Evolutionary conservation across 2,329 filamentous ascomycete species (phyloP).

Genomic region (Paracamarosporium sp.): DNA sequence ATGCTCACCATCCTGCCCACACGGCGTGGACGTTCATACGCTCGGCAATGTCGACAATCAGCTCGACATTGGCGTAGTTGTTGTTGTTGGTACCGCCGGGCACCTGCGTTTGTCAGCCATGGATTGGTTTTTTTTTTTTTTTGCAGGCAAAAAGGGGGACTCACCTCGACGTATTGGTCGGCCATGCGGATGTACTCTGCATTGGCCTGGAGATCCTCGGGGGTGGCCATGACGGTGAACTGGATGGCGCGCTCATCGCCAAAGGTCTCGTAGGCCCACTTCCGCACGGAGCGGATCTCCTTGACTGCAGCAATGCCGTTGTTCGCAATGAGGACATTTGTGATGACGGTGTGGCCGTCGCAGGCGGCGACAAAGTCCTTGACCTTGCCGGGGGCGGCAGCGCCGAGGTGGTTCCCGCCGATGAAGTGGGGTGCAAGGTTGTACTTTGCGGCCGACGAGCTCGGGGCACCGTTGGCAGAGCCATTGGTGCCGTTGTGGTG

Average conservation of each 20-base stretch:
- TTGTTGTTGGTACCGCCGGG: slow-evolving; percentile 99
- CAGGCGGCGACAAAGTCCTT: slow-evolving; percentile 94
- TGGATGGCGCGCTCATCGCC: slow-evolving; percentile 98
- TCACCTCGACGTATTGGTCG: slow-evolving; percentile 93
- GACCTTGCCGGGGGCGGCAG: slow-evolving; percentile 82
- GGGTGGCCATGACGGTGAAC: slow-evolving; percentile 99
- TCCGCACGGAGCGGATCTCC: slow-evolving; percentile 97
- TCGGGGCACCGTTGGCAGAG: slow-evolving; percentile 60
- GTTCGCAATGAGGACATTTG: slow-evolving; percentile 98
- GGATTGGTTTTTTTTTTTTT: no score
- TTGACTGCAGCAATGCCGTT: slow-evolving; percentile 99
- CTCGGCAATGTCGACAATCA: slow-evolving; percentile 98
- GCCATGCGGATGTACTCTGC: slow-evolving; percentile 99
- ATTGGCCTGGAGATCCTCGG: slow-evolving; percentile 95
- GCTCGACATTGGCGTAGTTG: slow-evolving; percentile 99
- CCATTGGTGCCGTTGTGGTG: slow-evolving; percentile 46
- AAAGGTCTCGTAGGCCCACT: slow-evolving; percentile 99
- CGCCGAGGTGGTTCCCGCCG: slow-evolving; percentile 86
- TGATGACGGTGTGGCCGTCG: slow-evolving; percentile 97
- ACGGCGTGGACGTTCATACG: slow-evolving; percentile 98
- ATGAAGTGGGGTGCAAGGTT: slow-evolving; percentile 93
- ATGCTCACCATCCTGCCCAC: slow-evolving; percentile 92
- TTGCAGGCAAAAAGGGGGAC: slow-evolving; percentile 23
- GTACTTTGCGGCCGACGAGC: slow-evolving; percentile 80
- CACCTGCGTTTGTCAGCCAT: slow-evolving; percentile 60